Percentiles rank a stretch among this genome's conserved stretches.
Conservation (phyloP, 2,329 filamentous ascomycete genomes). For the Coniochaeta prunicola region DNA sequence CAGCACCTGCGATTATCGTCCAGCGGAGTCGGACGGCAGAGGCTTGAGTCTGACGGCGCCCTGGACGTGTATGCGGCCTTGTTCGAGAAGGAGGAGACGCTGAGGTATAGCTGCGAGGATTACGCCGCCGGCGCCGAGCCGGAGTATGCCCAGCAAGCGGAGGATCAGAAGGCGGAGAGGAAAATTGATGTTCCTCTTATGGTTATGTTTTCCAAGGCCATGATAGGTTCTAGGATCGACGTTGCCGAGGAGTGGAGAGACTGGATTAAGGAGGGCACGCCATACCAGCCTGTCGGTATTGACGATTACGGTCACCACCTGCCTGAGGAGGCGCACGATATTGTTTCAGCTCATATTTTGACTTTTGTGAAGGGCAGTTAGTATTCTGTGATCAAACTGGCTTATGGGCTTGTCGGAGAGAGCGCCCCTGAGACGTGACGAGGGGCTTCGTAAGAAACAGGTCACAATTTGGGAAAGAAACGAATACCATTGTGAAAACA, state of each 20-base stretch:
- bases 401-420: too few species aligned
- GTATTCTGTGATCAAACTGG: background rate
- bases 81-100: slow-evolving; percentile 32
- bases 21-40: slow-evolving; percentile 10
- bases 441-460: too few species aligned
- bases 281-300: slow-evolving; percentile 9
- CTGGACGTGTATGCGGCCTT: slow-evolving; percentile 33
- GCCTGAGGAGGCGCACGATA: slow-evolving; percentile 15
- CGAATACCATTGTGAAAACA: too few species aligned
- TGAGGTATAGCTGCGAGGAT: slow-evolving; percentile 36
- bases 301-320: slow-evolving; percentile 15
- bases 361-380: slow-evolving; percentile 4
- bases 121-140: slow-evolving; percentile 34
- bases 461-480: too few species aligned
- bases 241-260: slow-evolving; percentile 33
- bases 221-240: slow-evolving; percentile 34
- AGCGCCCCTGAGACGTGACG: too few species aligned
- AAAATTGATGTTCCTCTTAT: slow-evolving; percentile 33
- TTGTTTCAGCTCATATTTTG: slow-evolving; percentile 10
- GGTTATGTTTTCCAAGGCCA: slow-evolving; percentile 33
- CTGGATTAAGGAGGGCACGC: slow-evolving; percentile 28
- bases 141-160: slow-evolving; percentile 33
- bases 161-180: slow-evolving; percentile 33
- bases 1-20: slow-evolving; percentile 23
- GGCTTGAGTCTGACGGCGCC: slow-evolving; percentile 24